Evolutionary conservation across 768 basidiomycete genomes (phyloP), one percentile per base, ranked within the genome.

Genomic region (Scleroderma citrinum): DNA sequence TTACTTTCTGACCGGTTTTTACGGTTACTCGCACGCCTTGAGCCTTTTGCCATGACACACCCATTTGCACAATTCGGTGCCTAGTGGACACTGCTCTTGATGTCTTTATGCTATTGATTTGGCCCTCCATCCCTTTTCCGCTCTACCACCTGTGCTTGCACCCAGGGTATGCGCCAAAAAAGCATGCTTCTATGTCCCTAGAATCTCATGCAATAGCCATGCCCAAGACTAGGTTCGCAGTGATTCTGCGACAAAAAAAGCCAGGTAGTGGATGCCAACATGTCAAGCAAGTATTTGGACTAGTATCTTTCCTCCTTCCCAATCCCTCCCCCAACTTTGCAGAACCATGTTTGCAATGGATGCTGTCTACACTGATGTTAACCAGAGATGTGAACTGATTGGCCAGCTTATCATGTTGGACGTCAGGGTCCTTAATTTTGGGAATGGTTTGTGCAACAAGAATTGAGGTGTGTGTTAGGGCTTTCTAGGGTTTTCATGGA

Each of bases 391-490:
- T 2, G 70, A 73, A 34, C 61, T 89, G 21, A 59, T 88, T 21
- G 66, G 73, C 41, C 73, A 80, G 7, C 70, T 90, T 3, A 69
- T 77, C 19, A 69, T 62, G n/a, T 63, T 89, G 12, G 88, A 91
- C 53, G 62, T 70, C 5, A 80, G 78, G 2, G 61, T 71, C 5
- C 30, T 65, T 10, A 46, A 54, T 13, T 12, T 64, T 8, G 56
- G 37, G 82, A 85, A 51, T 91, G 86, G 85, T 57, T 90, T 20
- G 56, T 91, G 10, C 57, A 66, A n/a, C 78, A 84, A 54, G 83
- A 86, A 51, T 56, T 85, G 50, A 80, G 78, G 59, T 65, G 71
- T n/a, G 64, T 85, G 38, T 64, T 64, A 7, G 62, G 61, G 11
- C 59, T 65, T 20, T 64, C 81, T 19, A 68, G 70, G 44, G 51